Evolutionary conservation across 2,329 filamentous ascomycete species (phyloP).

Genomic region (Colletotrichum higginsianum): DNA sequence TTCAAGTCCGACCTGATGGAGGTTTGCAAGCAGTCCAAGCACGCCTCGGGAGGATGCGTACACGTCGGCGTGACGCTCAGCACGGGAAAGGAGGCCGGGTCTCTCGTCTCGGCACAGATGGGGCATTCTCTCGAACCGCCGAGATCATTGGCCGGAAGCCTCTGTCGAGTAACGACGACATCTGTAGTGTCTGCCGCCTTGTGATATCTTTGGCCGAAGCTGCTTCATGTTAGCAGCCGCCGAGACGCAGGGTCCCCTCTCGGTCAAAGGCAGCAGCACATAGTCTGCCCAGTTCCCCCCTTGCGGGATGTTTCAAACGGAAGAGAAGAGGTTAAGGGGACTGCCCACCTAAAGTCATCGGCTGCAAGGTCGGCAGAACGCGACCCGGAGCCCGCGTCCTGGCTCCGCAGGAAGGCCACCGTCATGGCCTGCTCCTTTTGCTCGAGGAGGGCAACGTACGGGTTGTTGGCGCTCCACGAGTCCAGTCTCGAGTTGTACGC

Average conservation of each 20-base stretch:
- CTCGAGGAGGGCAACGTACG: conserved; percentile 51
- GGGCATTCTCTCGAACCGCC: conserved; percentile 51
- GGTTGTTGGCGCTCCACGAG: conserved; percentile 44
- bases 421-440: conserved; percentile 51
- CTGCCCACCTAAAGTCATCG: conserved; percentile 52
- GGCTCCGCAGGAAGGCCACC: conserved; percentile 48
- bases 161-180: conserved; percentile 51
- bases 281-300: neutral
- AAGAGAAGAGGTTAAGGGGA: neutral
- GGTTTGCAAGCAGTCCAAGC: conserved; percentile 53
- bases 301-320: too few species aligned
- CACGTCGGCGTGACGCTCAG: conserved; percentile 53
- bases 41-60: conserved; percentile 52
- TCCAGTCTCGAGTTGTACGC: conserved; percentile 5
- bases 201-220: conserved; percentile 55
- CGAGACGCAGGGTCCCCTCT: conserved; percentile 17
- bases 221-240: conserved; percentile 19
- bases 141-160: conserved; percentile 45
- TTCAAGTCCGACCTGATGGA: conserved; percentile 54
- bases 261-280: neutral
- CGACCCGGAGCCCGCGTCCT: conserved; percentile 43
- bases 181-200: conserved; percentile 46
- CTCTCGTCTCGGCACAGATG: conserved; percentile 55
- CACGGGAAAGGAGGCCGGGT: conserved; percentile 49
- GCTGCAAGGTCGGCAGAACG: conserved; percentile 44